Evolutionary conservation across 495 filamentous ascomycete genomes (phyloP), one percentile per base, ranked within the genome.

Genomic region (Neurospora sp.): DNA sequence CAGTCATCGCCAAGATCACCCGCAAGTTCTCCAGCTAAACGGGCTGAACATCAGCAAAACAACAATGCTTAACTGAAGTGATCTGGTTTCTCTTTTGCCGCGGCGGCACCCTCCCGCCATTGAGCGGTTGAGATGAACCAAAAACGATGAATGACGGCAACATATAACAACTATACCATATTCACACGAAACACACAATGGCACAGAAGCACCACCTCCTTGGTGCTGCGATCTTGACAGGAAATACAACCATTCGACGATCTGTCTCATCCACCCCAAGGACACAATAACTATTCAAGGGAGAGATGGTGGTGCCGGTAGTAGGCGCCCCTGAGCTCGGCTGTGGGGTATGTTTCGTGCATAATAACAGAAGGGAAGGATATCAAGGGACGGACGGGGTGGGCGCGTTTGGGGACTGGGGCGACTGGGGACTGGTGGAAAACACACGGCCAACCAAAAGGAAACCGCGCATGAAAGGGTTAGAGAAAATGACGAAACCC

Each of bases 1-100:
- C 75, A 98, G 95, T 98, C 82, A 96, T 98, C 81, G 95, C 95
- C 82, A 98, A 98, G 90, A 84, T 98, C 79, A 94, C 94, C 77
- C 90, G 93, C 84, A 92, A 91, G 82, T 97, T 97, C 88, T 94
- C 93, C 48, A 90, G 84, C 82, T 90, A 88, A 79, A 79, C 72
- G 69, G 10, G 71, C 20, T 37, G 23, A 18, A 7, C 54, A 18
- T 37, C 31, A 66, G 27, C 54, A 35, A 31, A 66, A 37, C 23
- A 35, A 66, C 23, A 9, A 66, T 66, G 23, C 54, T 62, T 66
- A 31, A 35, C 12, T 27, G 14, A 16, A 37, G 54, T 27, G 54
- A 66, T 35, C 12, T 62, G 23, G 6, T 31, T 31, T 16, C 23
- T 18, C 54, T 37, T 16, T 7, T 12, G 14, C 12, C 23, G 54